Evolutionary conservation across 2,329 filamentous ascomycete species (phyloP).

Genomic region (Phialocephala sp.): DNA sequence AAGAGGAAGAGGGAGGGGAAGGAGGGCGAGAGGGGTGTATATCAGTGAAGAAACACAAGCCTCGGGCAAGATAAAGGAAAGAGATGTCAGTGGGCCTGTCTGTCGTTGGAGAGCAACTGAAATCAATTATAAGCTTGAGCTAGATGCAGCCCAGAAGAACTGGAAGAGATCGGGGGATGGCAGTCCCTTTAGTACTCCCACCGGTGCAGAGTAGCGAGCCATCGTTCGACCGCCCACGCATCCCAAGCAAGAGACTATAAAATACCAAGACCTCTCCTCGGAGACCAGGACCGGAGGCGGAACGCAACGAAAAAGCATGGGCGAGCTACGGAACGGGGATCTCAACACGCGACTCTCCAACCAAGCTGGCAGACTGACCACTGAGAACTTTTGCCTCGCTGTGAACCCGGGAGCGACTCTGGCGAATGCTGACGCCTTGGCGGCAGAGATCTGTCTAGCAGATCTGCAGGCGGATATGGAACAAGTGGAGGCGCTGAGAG

Average conservation of each 20-base stretch:
- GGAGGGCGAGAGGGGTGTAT: background rate
- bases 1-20: background rate
- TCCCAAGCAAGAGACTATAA: conserved; percentile 12
- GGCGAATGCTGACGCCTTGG: conserved; percentile 8
- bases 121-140: background rate
- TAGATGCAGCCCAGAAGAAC: conserved; percentile 5
- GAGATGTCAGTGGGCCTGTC: conserved; percentile 9
- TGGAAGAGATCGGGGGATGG: conserved; percentile 28
- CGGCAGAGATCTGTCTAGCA: conserved; percentile 26
- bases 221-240: conserved; percentile 13
- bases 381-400: conserved; percentile 14
- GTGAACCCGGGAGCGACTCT: background rate
- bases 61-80: conserved; percentile 4
- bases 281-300: conserved; percentile 12
- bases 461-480: conserved; percentile 27
- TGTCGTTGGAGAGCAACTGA: background rate
- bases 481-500: conserved; percentile 15
- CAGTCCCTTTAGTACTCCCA: conserved; percentile 28
- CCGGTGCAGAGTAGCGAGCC: conserved; percentile 10
- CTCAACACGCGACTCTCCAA: conserved; percentile 19
- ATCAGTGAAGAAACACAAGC: background rate
- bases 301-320: conserved; percentile 21
- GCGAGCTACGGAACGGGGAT: background rate
- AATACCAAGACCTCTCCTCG: conserved; percentile 20
- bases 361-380: background rate